Evolutionary conservation across 208 protist genomes (phyloP).

Genomic region (Porcisia hertigi): DNA sequence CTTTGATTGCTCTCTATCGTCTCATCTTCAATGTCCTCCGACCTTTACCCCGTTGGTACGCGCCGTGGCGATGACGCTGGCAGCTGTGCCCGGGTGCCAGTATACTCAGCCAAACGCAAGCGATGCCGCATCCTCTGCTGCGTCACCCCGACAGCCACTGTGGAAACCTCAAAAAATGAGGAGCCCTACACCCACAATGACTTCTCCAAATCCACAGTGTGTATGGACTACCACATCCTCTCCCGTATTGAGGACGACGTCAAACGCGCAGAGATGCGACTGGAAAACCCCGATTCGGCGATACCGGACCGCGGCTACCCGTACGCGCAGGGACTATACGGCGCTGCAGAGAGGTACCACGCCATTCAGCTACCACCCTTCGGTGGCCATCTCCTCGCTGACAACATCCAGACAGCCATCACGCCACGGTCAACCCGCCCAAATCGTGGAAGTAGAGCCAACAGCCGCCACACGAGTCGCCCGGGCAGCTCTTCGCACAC

Average conservation of each 20-base stretch:
- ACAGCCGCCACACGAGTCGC: conserved; percentile 6
- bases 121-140: conserved; percentile 23
- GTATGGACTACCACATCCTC: conserved; percentile 60
- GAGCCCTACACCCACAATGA: not conserved
- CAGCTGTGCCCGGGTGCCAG: not conserved
- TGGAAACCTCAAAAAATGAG: conserved; percentile 12
- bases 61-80: not conserved
- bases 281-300: conserved; percentile 38
- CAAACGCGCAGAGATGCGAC: conserved; percentile 30
- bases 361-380: conserved; percentile 3
- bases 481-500: not conserved
- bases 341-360: conserved; percentile 24
- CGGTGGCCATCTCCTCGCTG: not conserved
- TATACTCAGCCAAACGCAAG: not conserved
- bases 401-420: conserved; percentile 4
- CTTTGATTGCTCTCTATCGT: not conserved
- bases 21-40: not conserved
- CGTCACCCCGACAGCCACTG: conserved; percentile 6
- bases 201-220: conserved; percentile 34
- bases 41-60: not conserved
- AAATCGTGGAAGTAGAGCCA: not conserved
- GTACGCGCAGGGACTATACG: conserved; percentile 17
- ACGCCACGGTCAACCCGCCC: not conserved
- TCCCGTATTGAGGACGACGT: conserved; percentile 49
- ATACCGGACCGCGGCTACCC: conserved; percentile 30